phyloP scores from a whole-genome alignment of 2,329 filamentous ascomycete genomes.

The Sporothrix phasma region DNA sequence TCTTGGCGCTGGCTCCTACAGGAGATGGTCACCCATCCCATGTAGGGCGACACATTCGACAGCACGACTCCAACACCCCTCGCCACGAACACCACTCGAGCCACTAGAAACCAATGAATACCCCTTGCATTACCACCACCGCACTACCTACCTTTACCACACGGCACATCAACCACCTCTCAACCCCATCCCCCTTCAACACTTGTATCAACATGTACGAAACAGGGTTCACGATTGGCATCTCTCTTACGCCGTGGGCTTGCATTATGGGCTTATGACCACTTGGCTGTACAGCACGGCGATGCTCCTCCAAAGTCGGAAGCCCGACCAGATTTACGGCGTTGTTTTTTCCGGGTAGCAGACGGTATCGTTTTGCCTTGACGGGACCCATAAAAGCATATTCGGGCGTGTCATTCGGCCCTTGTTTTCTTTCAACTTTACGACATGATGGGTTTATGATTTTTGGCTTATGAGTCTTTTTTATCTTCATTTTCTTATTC shows the following conservation, averaged over 20 bases:
- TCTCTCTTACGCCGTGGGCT: not conserved
- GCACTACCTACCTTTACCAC: not conserved
- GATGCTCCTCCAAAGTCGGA: not conserved
- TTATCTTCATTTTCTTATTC: not conserved
- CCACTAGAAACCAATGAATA: not conserved
- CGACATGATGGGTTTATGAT: constrained; percentile 17
- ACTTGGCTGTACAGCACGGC: not conserved
- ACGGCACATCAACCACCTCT: not conserved
- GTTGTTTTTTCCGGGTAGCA: not conserved
- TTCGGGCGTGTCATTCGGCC: not conserved
- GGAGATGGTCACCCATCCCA: constrained; percentile 38
- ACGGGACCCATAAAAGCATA: constrained; percentile 6
- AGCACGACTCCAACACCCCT: no score
- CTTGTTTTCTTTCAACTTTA: constrained; percentile 8
- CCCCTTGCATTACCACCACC: not conserved
- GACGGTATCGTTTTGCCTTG: not conserved
- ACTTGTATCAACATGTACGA: constrained; percentile 7
- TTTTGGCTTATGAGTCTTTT: constrained; percentile 17
- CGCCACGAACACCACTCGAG: not conserved
- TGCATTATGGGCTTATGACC: not conserved
- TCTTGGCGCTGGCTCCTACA: constrained; percentile 71
- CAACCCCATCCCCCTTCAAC: not conserved
- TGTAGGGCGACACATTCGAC: constrained; percentile 7
- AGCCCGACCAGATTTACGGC: not conserved
- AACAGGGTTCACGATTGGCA: not conserved